Conservation (phyloP, 2,329 filamentous ascomycete species). For the Microascus cirrosus region DNA sequence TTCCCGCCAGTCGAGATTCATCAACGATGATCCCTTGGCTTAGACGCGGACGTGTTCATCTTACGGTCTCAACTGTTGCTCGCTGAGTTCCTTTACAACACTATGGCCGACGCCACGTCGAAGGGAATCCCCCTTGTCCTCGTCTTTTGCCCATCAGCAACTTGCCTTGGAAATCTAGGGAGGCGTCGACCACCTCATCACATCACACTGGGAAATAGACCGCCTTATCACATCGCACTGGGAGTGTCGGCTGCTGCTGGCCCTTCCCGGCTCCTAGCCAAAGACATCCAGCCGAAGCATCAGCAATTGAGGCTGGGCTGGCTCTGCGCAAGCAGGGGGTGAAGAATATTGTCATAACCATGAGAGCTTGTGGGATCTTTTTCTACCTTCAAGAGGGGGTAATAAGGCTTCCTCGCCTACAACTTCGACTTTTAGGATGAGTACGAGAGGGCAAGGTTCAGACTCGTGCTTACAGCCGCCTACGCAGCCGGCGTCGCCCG, state of each 20-base stretch:
- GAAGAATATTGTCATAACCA: constrained; percentile 53
- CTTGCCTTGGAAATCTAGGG: no score
- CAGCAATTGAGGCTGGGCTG: neutral
- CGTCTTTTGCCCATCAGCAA: no score
- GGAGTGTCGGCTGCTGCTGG: neutral
- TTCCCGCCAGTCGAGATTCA: no score
- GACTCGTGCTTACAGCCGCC: constrained; percentile 63
- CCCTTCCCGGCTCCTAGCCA: no score
- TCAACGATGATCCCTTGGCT: neutral
- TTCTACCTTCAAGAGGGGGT: constrained; percentile 29
- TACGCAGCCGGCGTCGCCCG: constrained; percentile 32
- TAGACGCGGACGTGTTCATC: neutral
- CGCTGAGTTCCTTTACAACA: neutral
- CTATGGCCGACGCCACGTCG: neutral
- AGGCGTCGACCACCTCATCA: neutral
- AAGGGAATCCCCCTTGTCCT: neutral
- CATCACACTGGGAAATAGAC: neutral
- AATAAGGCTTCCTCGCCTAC: constrained; percentile 24
- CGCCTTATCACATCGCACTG: neutral
- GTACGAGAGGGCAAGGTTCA: constrained; percentile 62
- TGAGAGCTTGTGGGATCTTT: constrained; percentile 51
- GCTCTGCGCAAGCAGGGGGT: constrained; percentile 51
- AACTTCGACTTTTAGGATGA: constrained; percentile 41
- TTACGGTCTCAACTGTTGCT: neutral
- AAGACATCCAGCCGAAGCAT: neutral